A percentile compares a stretch with the other conserved stretches of the same genome.
Conservation (phyloP, 2,329 filamentous ascomycete genomes). For the Colletotrichum australisinense region DNA sequence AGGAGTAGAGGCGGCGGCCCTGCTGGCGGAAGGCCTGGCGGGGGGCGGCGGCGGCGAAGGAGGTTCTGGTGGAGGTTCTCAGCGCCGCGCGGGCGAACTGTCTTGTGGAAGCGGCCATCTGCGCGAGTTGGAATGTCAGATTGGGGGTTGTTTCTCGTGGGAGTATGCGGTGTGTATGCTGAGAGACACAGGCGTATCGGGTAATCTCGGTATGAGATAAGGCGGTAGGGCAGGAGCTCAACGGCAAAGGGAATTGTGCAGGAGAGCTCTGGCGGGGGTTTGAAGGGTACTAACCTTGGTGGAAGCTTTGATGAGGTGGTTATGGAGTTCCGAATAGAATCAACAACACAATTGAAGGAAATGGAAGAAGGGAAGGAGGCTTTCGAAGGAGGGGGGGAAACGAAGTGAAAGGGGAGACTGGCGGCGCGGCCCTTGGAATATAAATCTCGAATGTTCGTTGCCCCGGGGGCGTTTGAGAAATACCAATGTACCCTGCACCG, state of each 20-base stretch:
- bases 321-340: slow-evolving; percentile 9
- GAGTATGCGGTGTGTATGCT: neutral
- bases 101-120: slow-evolving; percentile 41
- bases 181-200: neutral
- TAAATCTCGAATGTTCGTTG: slow-evolving; percentile 20
- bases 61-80: slow-evolving; percentile 67
- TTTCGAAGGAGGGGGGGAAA: neutral
- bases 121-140: neutral
- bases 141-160: neutral
- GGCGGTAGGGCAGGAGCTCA: slow-evolving; percentile 6
- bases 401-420: slow-evolving; percentile 1
- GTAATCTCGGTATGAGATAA: neutral
- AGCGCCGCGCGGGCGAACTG: slow-evolving; percentile 69
- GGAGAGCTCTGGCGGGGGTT: neutral
- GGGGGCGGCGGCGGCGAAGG: slow-evolving; percentile 68
- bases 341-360: slow-evolving; percentile 6
- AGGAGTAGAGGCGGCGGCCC: slow-evolving; percentile 83
- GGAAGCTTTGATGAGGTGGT: slow-evolving; percentile 4
- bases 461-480: slow-evolving; percentile 34
- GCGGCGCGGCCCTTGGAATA: neutral
- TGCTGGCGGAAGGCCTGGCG: slow-evolving; percentile 79
- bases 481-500: slow-evolving; percentile 10
- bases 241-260: slow-evolving; percentile 17
- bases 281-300: slow-evolving; percentile 20
- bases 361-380: neutral